A percentile compares a stretch with the other conserved stretches of the same genome.
Evolutionary conservation across 345 rosid species (phyloP).

Genomic region (Hibiscus mutabilis): DNA sequence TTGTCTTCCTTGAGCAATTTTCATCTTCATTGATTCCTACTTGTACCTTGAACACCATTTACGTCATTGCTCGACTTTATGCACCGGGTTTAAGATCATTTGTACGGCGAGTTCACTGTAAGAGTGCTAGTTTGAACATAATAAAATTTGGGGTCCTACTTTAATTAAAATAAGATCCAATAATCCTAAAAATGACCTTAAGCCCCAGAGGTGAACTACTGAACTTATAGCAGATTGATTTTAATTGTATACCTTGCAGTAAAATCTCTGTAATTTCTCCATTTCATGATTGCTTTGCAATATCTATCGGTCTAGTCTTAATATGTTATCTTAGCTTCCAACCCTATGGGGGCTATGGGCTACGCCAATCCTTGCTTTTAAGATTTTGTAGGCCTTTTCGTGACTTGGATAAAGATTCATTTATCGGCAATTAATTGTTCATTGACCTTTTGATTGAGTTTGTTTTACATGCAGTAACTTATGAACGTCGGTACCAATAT

Average conservation of each 20-base stretch:
- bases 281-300: background rate
- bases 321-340: too few relatives aligned
- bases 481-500: background rate
- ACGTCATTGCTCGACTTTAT: background rate
- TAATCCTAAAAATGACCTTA: too few relatives aligned
- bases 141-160: too few relatives aligned
- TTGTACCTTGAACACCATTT: background rate
- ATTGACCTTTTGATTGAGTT: background rate
- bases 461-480: background rate
- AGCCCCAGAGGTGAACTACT: background rate
- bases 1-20: too few relatives aligned
- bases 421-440: background rate
- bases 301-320: too few relatives aligned
- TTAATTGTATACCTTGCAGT: background rate
- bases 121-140: too few relatives aligned
- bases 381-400: background rate
- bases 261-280: background rate
- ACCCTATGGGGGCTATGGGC: background rate
- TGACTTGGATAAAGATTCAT: background rate
- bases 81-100: too few relatives aligned
- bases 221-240: background rate
- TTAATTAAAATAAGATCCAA: too few relatives aligned
- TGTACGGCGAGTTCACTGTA: too few relatives aligned
- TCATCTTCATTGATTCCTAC: background rate
- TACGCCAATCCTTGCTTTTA: background rate